These are phyloP conservation scores for Rugosomyces carneus DNA, from an alignment of 1,284 basidiomycete species.

Conservation along the genomic window DNA sequence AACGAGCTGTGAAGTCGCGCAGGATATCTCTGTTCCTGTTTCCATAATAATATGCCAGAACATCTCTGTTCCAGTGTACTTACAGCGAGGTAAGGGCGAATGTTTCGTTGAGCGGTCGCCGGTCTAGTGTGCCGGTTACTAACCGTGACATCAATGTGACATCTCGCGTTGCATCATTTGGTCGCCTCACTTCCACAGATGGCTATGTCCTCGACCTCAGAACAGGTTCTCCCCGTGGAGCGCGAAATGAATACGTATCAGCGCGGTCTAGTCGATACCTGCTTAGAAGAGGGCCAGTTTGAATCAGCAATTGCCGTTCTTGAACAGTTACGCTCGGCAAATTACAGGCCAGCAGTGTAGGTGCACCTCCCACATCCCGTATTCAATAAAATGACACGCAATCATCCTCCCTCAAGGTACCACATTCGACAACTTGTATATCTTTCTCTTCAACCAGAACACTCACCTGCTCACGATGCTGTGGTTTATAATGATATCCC, in stretches of 20 bases:
- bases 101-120: no score
- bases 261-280: slow-evolving; percentile 55
- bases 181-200: neutral
- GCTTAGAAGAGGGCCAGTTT: slow-evolving; percentile 70
- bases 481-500: slow-evolving; percentile 30
- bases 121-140: neutral
- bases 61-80: no score
- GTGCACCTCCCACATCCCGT: slow-evolving; percentile 20
- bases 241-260: slow-evolving; percentile 51
- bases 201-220: neutral
- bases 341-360: slow-evolving; percentile 48
- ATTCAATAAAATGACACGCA: neutral
- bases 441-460: slow-evolving; percentile 55
- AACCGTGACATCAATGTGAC: no score
- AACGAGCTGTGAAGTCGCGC: no score
- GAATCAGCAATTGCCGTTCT: slow-evolving; percentile 55
- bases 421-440: slow-evolving; percentile 65
- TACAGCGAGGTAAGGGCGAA: no score
- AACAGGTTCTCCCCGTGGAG: slow-evolving; percentile 21
- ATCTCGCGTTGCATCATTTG: neutral
- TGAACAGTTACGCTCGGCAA: slow-evolving; percentile 51
- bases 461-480: slow-evolving; percentile 24
- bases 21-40: no score
- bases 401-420: slow-evolving; percentile 27
- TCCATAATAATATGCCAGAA: no score